Evolutionary conservation across 2,329 filamentous ascomycete species (phyloP).

Genomic region (Exophiala sp.): DNA sequence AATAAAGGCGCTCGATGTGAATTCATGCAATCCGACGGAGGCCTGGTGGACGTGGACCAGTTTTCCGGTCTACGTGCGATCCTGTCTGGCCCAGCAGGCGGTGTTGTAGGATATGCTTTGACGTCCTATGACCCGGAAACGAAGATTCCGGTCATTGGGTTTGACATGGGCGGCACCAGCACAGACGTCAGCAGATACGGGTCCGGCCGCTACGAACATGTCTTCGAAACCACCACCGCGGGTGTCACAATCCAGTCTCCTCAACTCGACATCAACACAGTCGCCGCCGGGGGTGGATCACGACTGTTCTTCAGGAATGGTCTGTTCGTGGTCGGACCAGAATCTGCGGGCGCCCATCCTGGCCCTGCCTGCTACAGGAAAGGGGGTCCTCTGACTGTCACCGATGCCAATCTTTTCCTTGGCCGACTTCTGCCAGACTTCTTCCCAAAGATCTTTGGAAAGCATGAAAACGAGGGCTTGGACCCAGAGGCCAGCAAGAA

Average conservation of each 20-base stretch:
- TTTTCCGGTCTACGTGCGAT: slow-evolving; percentile 87
- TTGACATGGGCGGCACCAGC: slow-evolving; percentile 92
- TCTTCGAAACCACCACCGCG: slow-evolving; percentile 88
- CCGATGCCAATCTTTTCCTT: slow-evolving; percentile 83
- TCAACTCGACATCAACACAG: slow-evolving; percentile 90
- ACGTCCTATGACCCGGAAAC: slow-evolving; percentile 83
- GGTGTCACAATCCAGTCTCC: slow-evolving; percentile 92
- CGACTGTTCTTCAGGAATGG: slow-evolving; percentile 80
- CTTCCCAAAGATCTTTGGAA: slow-evolving; percentile 93
- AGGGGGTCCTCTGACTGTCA: slow-evolving; percentile 82
- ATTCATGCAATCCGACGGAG: slow-evolving; percentile 91
- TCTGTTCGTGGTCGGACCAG: slow-evolving; percentile 84
- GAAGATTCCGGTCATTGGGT: slow-evolving; percentile 81
- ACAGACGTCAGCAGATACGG: slow-evolving; percentile 88
- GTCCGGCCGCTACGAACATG: slow-evolving; percentile 80
- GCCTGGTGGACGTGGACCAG: slow-evolving; percentile 50
- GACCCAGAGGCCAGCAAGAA: slow-evolving; percentile 69
- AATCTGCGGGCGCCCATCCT: slow-evolving; percentile 85
- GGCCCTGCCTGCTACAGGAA: slow-evolving; percentile 91
- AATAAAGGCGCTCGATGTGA: slow-evolving; percentile 73
- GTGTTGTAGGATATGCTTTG: slow-evolving; percentile 86
- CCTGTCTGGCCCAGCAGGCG: slow-evolving; percentile 83
- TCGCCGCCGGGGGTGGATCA: slow-evolving; percentile 71
- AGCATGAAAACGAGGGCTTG: slow-evolving; percentile 76
- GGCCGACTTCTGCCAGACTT: slow-evolving; percentile 83